phyloP scores from a whole-genome alignment of 805 yeast species.

The Yarrowia sp. region DNA sequence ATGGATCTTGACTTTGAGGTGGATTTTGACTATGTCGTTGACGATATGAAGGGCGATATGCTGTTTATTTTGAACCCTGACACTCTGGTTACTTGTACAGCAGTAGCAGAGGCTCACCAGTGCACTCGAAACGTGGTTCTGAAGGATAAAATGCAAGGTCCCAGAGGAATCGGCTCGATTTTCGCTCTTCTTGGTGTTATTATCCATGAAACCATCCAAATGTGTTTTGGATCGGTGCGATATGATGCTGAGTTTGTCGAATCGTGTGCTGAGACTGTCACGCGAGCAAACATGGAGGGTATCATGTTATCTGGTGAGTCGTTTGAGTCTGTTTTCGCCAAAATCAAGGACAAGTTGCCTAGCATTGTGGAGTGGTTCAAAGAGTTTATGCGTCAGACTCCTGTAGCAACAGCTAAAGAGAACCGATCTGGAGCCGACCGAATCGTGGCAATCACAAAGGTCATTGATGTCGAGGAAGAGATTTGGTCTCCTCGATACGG shows the following conservation, averaged over 20 bases:
- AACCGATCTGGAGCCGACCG: conserved; percentile 38
- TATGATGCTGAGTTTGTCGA: conserved; percentile 45
- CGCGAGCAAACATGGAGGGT: conserved; percentile 34
- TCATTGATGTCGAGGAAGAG: conserved; percentile 84
- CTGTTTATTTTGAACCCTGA: conserved; percentile 78
- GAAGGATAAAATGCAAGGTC: conserved; percentile 52
- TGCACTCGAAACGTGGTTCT: conserved; percentile 75
- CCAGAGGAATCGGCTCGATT: conserved; percentile 26
- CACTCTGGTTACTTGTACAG: conserved; percentile 72
- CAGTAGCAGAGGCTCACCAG: conserved; percentile 68
- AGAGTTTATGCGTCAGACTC: conserved; percentile 35
- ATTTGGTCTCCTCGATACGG: conserved; percentile 93
- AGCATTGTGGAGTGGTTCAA: conserved; percentile 35
- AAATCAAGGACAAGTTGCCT: conserved; percentile 41
- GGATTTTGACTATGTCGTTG: conserved; percentile 43
- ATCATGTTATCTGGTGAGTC: conserved; percentile 49
- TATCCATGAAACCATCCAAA: conserved; percentile 73
- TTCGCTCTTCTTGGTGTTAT: conserved; percentile 78
- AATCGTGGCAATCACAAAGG: conserved; percentile 55
- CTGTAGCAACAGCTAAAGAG: conserved; percentile 30
- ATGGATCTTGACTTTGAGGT: conserved; percentile 28
- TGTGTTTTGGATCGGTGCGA: conserved; percentile 45
- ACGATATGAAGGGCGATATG: conserved; percentile 55
- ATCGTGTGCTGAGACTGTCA: conserved; percentile 43
- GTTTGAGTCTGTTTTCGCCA: conserved; percentile 53